Percentiles rank a stretch among this genome's conserved stretches.
These are phyloP conservation scores for Vachellia pachyceras DNA, from an alignment of 306 rosid genomes.

Conservation along the genomic window DNA sequence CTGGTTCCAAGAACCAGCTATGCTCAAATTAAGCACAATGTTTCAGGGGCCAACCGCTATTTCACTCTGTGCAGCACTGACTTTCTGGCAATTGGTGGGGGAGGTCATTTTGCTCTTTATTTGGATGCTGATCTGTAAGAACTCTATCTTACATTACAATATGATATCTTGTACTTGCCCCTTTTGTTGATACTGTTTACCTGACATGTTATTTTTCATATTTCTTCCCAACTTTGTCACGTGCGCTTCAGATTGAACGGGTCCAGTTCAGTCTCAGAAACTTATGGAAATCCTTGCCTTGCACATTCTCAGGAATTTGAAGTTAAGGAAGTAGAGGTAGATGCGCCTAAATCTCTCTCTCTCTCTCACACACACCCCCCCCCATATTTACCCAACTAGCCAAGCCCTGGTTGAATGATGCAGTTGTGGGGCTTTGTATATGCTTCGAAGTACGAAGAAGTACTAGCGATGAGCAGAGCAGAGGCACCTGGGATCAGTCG, in stretches of 20 bases:
- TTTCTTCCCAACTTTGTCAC: background rate
- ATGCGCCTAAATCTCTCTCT: conserved; percentile 50
- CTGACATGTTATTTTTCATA: conserved; percentile 17
- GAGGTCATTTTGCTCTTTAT: conserved; percentile 87
- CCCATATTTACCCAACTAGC: background rate
- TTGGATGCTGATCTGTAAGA: conserved; percentile 91
- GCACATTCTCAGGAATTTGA: conserved; percentile 82
- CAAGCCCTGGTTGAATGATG: conserved; percentile 33
- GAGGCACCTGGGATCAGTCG: conserved; percentile 86
- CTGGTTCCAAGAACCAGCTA: background rate
- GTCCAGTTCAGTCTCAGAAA: conserved; percentile 86
- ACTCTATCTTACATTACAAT: background rate
- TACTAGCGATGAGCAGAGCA: conserved; percentile 70
- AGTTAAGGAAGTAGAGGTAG: conserved; percentile 97
- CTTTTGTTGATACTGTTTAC: conserved; percentile 3
- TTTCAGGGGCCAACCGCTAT: conserved; percentile 84
- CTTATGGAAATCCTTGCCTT: conserved; percentile 92
- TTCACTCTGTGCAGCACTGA: conserved; percentile 80
- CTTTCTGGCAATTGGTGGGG: conserved; percentile 87
- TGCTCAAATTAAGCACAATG: conserved; percentile 24
- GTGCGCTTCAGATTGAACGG: conserved; percentile 68
- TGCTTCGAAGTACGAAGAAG: conserved; percentile 78
- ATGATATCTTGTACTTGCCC: background rate
- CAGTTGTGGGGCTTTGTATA: conserved; percentile 95
- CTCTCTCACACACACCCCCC: conserved; percentile 8